Base-by-base conservation (phyloP, 2,329 filamentous ascomycete species). In the Fusarium kyushuense region DNA sequence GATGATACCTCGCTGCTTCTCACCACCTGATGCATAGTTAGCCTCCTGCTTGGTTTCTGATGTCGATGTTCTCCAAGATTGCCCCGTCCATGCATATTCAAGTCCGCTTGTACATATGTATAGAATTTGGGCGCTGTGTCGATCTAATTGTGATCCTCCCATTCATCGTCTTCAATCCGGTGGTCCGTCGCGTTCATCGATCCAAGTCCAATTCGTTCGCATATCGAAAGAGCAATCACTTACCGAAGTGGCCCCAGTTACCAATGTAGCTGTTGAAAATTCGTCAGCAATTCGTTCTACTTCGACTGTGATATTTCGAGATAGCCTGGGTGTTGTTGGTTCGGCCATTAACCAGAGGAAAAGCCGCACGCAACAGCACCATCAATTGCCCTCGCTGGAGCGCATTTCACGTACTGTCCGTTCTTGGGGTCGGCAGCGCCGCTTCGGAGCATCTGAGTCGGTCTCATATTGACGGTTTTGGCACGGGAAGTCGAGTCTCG, bases 191-290 rank as follows among this genome's bases (percentile, higher is more conserved):
- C 62, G 49, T 55, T 45, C 48, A 55, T 72, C 58, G 61, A 56
- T 61, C 54, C 30, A 58, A 41, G 17, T 54, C 43, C 52, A 46
- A 61, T 65, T 69, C 69, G 67, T 62, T 70, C 59, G 65, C 49
- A 57, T 58, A 40, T 68, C 54, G 52, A 41, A 16, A 36, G 30
- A 64, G 53, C 51, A 60, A 42, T 71, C 72, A 88, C 89, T 84
- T 87, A 93, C 91, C 92, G 71, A 94, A 82, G 76, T 84, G 82
- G 76, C 92, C 92, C 91, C 92, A 95, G 79, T 82, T 81, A 73
- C 92, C 92, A 62, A 94, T 82, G 80, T 84, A 94, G 79, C 92
- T 94, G 67, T 21, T 64, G 63, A 49, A 33, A 45, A 13, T 9
- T 41, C 42, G 64, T 79, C 67, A 79, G 78, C 64, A 59, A 48